phyloP scores from a whole-genome alignment of 306 rosid species.

The Fragaria vesca region DNA sequence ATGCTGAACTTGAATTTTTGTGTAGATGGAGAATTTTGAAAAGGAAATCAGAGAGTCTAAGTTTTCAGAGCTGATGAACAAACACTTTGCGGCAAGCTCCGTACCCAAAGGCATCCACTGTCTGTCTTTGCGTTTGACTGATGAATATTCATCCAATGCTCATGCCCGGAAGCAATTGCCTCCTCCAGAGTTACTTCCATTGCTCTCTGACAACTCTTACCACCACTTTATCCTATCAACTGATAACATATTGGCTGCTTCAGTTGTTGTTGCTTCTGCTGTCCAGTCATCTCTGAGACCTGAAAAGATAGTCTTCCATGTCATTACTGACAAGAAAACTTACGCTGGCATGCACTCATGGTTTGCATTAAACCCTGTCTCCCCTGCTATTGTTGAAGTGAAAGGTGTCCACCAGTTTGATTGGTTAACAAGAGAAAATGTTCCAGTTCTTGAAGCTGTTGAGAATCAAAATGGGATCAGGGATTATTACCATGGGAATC shows the following conservation, averaged over 20 bases:
- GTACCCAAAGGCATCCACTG: slow-evolving; percentile 96
- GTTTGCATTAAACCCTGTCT: slow-evolving; percentile 90
- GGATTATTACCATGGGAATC: slow-evolving; percentile 94
- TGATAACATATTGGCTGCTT: slow-evolving; percentile 96
- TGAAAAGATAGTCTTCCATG: slow-evolving; percentile 89
- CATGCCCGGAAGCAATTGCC: slow-evolving; percentile 98
- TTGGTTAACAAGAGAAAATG: slow-evolving; percentile 98
- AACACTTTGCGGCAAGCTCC: slow-evolving; percentile 95
- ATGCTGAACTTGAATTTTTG: neutral
- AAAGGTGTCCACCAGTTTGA: slow-evolving; percentile 96
- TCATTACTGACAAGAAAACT: slow-evolving; percentile 96
- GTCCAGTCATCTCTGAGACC: slow-evolving; percentile 78
- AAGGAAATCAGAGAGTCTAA: slow-evolving; percentile 75
- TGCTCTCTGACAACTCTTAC: slow-evolving; percentile 80
- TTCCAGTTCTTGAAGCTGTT: slow-evolving; percentile 98
- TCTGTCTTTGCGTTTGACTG: slow-evolving; percentile 92
- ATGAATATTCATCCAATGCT: slow-evolving; percentile 98
- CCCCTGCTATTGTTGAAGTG: slow-evolving; percentile 95
- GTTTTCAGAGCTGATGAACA: slow-evolving; percentile 88
- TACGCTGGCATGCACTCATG: slow-evolving; percentile 99
- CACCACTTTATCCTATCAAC: slow-evolving; percentile 88
- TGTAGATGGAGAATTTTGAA: slow-evolving; percentile 95
- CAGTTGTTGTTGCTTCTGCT: slow-evolving; percentile 93
- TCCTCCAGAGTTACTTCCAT: slow-evolving; percentile 87
- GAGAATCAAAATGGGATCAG: slow-evolving; percentile 85